Conservation (phyloP, 225 moss, liverwort and hornwort genomes). For the Neckera pumila region DNA sequence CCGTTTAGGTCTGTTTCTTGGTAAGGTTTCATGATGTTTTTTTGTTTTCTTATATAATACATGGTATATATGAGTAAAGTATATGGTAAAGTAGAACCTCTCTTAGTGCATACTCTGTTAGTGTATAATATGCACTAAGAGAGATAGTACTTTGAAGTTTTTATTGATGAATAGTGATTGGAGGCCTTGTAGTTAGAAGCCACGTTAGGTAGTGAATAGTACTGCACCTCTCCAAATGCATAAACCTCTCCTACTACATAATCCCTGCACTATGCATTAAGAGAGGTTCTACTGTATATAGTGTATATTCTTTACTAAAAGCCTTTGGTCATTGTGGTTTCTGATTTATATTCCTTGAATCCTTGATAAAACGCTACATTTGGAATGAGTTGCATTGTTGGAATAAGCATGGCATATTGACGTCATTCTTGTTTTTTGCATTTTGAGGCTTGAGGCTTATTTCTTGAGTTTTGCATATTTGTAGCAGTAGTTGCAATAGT, state of each 20-base stretch:
- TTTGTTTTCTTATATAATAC: background rate
- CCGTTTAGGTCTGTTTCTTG: accelerated
- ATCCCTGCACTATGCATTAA: no score
- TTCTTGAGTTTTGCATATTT: background rate
- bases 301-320: background rate
- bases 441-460: accelerated
- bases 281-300: no score
- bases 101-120: no score
- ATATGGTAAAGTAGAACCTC: no score
- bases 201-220: no score
- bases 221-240: no score
- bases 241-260: no score
- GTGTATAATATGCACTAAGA: no score
- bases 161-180: no score
- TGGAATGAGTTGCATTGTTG: background rate
- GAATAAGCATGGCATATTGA: background rate
- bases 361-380: background rate
- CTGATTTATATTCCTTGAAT: accelerated
- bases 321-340: background rate
- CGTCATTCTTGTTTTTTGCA: background rate
- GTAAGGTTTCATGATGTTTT: background rate
- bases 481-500: background rate
- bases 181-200: no score
- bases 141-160: no score
- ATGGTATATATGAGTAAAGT: background rate